A percentile compares a stretch with the other conserved stretches of the same genome.
Evolutionary conservation across 768 basidiomycete species (phyloP).

Genomic region (Mycena venus): DNA sequence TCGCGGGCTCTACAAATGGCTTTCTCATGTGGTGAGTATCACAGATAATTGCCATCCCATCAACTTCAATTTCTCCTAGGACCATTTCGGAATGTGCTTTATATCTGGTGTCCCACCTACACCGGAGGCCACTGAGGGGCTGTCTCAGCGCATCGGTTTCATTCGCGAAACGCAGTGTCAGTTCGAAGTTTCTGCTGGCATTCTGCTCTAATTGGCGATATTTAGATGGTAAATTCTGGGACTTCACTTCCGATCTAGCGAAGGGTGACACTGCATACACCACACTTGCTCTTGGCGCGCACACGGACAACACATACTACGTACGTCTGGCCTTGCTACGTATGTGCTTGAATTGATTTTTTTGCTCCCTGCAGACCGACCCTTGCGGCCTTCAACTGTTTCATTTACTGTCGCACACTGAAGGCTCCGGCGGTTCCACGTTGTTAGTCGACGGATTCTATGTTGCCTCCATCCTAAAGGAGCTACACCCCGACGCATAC

Average conservation of each 20-base stretch:
- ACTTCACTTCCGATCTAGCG: conserved; percentile 92
- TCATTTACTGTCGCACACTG: conserved; percentile 88
- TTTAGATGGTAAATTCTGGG: conserved; percentile 95
- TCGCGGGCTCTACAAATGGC: conserved; percentile 82
- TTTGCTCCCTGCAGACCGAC: conserved; percentile 71
- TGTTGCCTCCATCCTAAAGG: conserved; percentile 83
- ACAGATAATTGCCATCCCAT: conserved; percentile 4
- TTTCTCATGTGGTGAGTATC: conserved; percentile 79
- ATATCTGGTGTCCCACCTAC: conserved; percentile 85
- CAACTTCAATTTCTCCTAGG: conserved; percentile 56
- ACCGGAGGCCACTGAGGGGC: conserved; percentile 86
- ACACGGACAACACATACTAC: conserved; percentile 79
- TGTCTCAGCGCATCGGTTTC: conserved; percentile 83
- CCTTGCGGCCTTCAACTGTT: conserved; percentile 97
- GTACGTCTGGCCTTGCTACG: conserved; percentile 53
- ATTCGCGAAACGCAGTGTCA: conserved; percentile 85
- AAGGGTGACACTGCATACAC: conserved; percentile 97
- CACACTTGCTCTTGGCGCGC: conserved; percentile 86
- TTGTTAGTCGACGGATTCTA: conserved; percentile 98
- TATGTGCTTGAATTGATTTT: not conserved
- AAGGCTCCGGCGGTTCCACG: conserved; percentile 87
- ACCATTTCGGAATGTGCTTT: conserved; percentile 91
- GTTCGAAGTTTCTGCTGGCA: conserved; percentile 16
- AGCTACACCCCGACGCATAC: conserved; percentile 80
- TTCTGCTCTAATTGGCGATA: conserved; percentile 3